Evolutionary conservation across 1,284 basidiomycete species (phyloP).

Genomic region (Tylopilus sp.): DNA sequence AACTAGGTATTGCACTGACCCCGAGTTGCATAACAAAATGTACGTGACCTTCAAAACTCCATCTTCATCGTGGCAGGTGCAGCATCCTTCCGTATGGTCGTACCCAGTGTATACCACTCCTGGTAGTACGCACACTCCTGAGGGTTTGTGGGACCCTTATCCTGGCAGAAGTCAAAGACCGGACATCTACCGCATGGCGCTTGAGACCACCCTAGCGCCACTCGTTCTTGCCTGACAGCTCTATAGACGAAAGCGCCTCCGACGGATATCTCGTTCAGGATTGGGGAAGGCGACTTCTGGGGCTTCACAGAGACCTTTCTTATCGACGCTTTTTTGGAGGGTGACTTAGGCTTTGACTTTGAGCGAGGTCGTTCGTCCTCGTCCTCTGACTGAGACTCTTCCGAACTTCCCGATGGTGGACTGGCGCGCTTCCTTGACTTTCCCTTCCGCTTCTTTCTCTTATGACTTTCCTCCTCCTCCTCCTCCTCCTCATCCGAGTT

Average conservation of each 20-base stretch:
- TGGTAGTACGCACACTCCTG: conserved; percentile 47
- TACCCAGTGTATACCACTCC: conserved; percentile 40
- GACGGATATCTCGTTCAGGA: conserved; percentile 15
- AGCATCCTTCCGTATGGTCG: conserved; percentile 12
- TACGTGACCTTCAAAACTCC: conserved; percentile 20
- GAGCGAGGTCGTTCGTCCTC: conserved; percentile 16
- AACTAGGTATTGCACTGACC: background rate
- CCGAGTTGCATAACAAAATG: background rate
- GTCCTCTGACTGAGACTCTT: conserved; percentile 12
- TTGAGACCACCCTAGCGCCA: conserved; percentile 46
- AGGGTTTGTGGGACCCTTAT: conserved; percentile 53
- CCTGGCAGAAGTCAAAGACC: conserved; percentile 50
- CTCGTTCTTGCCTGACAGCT: conserved; percentile 42
- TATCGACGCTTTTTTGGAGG: conserved; percentile 24
- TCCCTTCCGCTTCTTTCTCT: conserved; percentile 25
- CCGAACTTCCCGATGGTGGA: conserved; percentile 15
- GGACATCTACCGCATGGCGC: conserved; percentile 52
- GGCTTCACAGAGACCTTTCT: conserved; percentile 18
- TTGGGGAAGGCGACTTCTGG: conserved; percentile 20
- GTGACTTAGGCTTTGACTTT: conserved; percentile 19
- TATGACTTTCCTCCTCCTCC: conserved; percentile 9
- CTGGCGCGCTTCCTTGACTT: conserved; percentile 27
- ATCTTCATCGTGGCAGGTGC: conserved; percentile 13
- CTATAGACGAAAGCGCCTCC: conserved; percentile 42
- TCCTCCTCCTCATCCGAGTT: conserved; percentile 13